Evolutionary conservation across 1,139 yeast genomes (phyloP), one percentile per base, ranked within the genome.

Genomic region (Kodamaea suecica): DNA sequence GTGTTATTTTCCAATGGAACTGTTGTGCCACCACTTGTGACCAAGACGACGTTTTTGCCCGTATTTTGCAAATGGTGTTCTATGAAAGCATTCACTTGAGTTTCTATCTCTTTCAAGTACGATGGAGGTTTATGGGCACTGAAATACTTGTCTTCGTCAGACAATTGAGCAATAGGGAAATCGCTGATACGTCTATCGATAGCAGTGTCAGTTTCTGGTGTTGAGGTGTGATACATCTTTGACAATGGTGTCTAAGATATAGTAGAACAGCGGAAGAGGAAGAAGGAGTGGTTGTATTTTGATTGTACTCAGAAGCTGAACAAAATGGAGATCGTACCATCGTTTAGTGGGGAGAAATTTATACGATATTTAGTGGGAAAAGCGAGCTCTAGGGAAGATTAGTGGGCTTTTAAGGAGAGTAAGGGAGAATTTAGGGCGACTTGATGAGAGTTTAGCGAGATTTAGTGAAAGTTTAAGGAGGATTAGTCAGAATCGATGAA

Each of bases 21-120:
- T 0, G 97, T 90, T 1, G 98, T 92, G 23, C 98, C 99, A n/a
- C 99, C 99, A 8, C 92, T 80, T 0, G 97, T 92, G 3, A 92
- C 94, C 37, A 92, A 63, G 0, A 80, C 97, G 14, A 92, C 74
- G 40, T 69, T 74, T 37, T 75, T 73, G 3, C 69, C 63, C 6
- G 64, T 50, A 6, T 58, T 51, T 12, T 59, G 38, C 27, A 59
- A 49, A 46, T 76, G 80, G 46, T 47, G 61, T 14, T 70, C 59
- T 29, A 88, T 72, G 53, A 92, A 90, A 3, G 70, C 70, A 4
- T 63, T 53, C 8, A 85, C 78, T 41, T 80, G 78, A 8, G 50
- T 46, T 33, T 76, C 71, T 29, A 90, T 63, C 37, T 79, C 80
- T 1, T 73, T 72, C 29, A 92, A 66, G 55, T 92, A 88, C 1